Conservation (phyloP, 75 land plant genomes). For the Selaginella moellendorffii region DNA sequence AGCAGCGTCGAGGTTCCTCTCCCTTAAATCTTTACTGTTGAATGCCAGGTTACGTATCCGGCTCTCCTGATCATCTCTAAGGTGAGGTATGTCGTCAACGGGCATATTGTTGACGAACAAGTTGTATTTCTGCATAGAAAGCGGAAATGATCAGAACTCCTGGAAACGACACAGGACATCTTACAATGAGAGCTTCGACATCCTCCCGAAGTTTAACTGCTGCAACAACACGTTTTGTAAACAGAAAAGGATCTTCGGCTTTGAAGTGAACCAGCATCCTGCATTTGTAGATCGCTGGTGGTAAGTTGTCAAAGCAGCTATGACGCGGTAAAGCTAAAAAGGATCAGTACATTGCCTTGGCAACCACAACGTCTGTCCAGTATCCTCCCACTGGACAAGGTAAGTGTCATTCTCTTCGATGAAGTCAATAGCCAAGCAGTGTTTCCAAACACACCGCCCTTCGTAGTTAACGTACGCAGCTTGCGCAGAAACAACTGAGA, state of each 20-base stretch:
- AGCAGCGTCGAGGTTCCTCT: slow-evolving; percentile 13
- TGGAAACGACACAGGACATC: not conserved
- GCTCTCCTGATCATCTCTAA: slow-evolving; percentile 14
- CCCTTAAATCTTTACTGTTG: slow-evolving; percentile 16
- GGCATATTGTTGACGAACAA: slow-evolving; percentile 24
- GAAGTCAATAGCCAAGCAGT: slow-evolving; percentile 15
- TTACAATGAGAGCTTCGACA: slow-evolving; percentile 15
- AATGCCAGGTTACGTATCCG: slow-evolving; percentile 11
- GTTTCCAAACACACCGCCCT: slow-evolving; percentile 18
- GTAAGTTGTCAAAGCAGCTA: too few species aligned
- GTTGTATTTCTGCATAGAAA: slow-evolving; percentile 18
- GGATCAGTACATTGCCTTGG: slow-evolving; percentile 18
- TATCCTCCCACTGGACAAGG: slow-evolving; percentile 20
- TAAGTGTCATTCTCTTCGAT: slow-evolving; percentile 14
- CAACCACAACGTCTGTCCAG: slow-evolving; percentile 23
- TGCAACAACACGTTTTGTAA: slow-evolving; percentile 17
- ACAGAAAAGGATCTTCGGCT: slow-evolving; percentile 24
- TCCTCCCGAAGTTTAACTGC: slow-evolving; percentile 14
- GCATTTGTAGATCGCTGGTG: too few species aligned
- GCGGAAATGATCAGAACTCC: not conserved
- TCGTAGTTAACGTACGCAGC: slow-evolving; percentile 11
- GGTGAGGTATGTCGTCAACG: slow-evolving; percentile 17
- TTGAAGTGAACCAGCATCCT: slow-evolving; percentile 20
- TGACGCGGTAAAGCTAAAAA: not conserved
- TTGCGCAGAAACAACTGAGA: slow-evolving; percentile 13